Conservation (phyloP, 1,284 basidiomycete species). For the Apiotrichum sp. region DNA sequence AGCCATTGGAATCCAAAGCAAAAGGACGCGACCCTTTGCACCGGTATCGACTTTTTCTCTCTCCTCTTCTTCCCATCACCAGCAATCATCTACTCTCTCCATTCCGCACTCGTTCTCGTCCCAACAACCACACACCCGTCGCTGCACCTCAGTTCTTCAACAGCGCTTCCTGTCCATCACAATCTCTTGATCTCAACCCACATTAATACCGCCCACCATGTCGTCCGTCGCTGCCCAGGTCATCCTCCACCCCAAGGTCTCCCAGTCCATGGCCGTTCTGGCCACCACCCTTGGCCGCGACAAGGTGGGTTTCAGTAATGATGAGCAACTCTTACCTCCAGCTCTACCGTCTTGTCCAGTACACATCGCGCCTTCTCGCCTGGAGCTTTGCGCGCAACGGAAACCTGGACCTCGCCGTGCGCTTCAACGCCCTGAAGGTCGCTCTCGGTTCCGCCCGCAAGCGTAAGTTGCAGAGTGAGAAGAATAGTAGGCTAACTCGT, state of each 20-base stretch:
- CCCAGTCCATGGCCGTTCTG: constrained; percentile 67
- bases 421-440: constrained; percentile 72
- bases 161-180: no score
- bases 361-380: constrained; percentile 81
- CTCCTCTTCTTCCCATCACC: no score
- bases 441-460: constrained; percentile 74
- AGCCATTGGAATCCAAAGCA: no score
- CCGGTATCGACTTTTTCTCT: neutral
- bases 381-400: constrained; percentile 69
- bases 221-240: constrained; percentile 59
- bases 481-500: constrained; percentile 1
- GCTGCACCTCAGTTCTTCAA: no score
- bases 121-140: no score
- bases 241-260: constrained; percentile 74
- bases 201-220: constrained; percentile 29
- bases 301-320: constrained; percentile 55
- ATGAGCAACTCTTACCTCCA: constrained; percentile 35
- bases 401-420: constrained; percentile 58
- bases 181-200: constrained; percentile 1
- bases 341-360: constrained; percentile 88
- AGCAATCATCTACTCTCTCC: no score
- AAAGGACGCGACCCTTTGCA: no score
- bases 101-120: neutral
- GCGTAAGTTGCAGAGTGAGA: constrained; percentile 51
- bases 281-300: constrained; percentile 79